Conservation (phyloP, 148 eudicot genomes). For the Polygonum maritimum region DNA sequence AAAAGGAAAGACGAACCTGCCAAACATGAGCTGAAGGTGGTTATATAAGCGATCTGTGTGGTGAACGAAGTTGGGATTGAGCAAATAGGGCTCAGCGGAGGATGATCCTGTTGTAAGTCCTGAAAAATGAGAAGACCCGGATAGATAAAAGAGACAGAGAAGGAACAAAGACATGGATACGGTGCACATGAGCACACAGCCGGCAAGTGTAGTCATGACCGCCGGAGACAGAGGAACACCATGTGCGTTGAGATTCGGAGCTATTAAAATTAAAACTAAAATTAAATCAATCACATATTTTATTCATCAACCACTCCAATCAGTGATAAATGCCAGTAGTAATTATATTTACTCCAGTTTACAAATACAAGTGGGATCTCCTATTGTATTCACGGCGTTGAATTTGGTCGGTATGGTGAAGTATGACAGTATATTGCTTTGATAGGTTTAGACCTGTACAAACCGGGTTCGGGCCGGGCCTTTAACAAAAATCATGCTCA, state of each 20-base stretch:
- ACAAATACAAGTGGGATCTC: no score
- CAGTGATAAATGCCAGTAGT: no score
- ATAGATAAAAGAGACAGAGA: not conserved
- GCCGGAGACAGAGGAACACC: not conserved
- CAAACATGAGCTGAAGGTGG: slow-evolving; percentile 16
- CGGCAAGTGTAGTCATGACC: not conserved
- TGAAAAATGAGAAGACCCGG: not conserved
- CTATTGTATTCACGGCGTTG: no score
- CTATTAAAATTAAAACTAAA: no score
- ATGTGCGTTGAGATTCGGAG: not conserved
- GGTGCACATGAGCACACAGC: not conserved
- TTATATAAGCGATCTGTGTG: slow-evolving; percentile 8
- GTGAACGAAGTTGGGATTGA: slow-evolving; percentile 13
- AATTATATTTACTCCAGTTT: no score
- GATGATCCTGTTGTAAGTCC: not conserved
- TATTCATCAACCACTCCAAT: no score
- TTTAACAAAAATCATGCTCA: no score
- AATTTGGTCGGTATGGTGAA: no score
- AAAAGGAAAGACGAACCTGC: slow-evolving; percentile 18
- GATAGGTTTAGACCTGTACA: no score
- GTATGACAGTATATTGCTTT: no score
- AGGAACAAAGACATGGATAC: not conserved
- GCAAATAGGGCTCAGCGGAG: slow-evolving; percentile 6
- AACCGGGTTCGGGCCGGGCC: no score
- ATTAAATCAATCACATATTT: no score